Base-by-base conservation (phyloP, 176 grass and related monocot genomes). In the Olyra latifolia region DNA sequence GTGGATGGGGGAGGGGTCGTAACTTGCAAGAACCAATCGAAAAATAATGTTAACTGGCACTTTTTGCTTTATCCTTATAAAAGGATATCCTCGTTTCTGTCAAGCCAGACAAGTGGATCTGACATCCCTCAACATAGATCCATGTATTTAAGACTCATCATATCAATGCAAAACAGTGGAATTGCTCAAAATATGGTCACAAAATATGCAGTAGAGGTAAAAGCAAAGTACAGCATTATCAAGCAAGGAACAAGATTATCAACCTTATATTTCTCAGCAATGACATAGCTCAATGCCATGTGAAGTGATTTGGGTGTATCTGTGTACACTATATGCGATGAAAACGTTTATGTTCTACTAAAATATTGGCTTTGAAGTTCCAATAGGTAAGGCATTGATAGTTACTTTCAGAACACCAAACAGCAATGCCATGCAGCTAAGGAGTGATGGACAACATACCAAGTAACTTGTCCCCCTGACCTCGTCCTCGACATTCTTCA, bases 401-500 rank as follows among this genome's bases (percentile, higher is more conserved):
- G 39, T 10, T 52, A 52, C 38, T 61, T 71, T 24, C 28, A 62
- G 41, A 49, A 71, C 42, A 69, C 23, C 72, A 69, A 67, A 42
- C 29, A 41, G 27, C 49, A 56, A 46, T 56, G 40, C 11, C 63
- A 52, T 14, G 19, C 68, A 45, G 70, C 32, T 63, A 49, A 49
- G 48, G 32, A 35, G 32, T 35, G 32, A 35, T 35, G 32, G 32
- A 35, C n/a, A 80, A 59, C 86, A 29, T 92, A 98, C 95, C 92
- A 62, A 98, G 90, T 71, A 98, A 83, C 80, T 98, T 98, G 66
- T 94, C 90, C 15, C 95, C 95, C 76, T 93, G 90, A 52, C 95
- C 92, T 65, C 72, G 84, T 75, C 95, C 92, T 53, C 90, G 95
- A 42, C 95, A 98, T 88, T 98, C 92, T 77, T 91, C 88, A 85